Evolutionary conservation across 2,329 filamentous ascomycete species (phyloP), one percentile per base, ranked within the genome.

Genomic region (Macrophomina tecta): DNA sequence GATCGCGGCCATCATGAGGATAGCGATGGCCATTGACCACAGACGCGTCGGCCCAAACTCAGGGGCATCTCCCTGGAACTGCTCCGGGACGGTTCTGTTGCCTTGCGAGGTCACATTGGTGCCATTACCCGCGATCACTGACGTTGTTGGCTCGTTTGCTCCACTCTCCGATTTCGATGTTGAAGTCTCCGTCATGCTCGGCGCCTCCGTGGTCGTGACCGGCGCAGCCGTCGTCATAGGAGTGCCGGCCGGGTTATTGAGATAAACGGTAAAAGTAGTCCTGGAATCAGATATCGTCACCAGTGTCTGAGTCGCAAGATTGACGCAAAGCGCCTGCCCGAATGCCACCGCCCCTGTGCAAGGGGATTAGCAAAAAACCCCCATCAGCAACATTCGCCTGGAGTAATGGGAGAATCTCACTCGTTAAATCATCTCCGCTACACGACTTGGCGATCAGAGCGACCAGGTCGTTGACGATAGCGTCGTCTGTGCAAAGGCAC

Each of bases 401-500:
- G 2, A 48, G 34, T n/a, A 11, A 18, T 6, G 34, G 8, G 23
- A 18, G n/a, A 18, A 6, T 9, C 7, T 30, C 64, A 66, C 64
- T 66, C 16, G n/a, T 60, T 30, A 61, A 8, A 4, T 66, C 64
- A 12, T 58, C 45, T 6, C 46, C 55, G 11, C 28, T 60, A n/a
- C 64, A 66, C n/a, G 28, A 14, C 14, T 49, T 49, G 5, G 23
- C 45, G 30, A 61, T 61, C 7, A 53, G 34, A 36, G 32, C 38
- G 5, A 40, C 53, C n/a, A 68, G 30, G 9, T 36, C 38, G 11
- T 60, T 48, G 9, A 65, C 38, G 9, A 66, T 36, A 18, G 9
- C 38, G 6, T 51, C 46, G n/a, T 66, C 58, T 3, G 23, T 53
- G 40, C 67, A 68, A 14, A 68, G 58, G 32, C 67, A 68, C 16